Percentiles rank a stretch among this genome's conserved stretches.
These are phyloP conservation scores for Microsporum canis DNA, from an alignment of 2,329 filamentous ascomycete species.

Conservation along the genomic window DNA sequence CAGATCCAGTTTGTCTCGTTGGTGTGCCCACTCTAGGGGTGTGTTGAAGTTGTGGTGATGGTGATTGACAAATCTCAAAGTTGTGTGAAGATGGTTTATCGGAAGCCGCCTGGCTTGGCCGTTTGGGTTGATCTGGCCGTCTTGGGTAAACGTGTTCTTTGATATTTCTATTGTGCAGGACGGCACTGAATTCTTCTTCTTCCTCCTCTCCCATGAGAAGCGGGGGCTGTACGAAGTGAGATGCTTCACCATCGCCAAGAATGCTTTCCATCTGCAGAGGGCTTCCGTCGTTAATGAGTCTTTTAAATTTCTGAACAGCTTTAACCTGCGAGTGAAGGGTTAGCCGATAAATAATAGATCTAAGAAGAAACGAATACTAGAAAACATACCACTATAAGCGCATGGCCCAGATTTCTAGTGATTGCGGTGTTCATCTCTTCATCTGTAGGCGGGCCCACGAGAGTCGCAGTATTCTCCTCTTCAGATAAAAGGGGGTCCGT, in stretches of 20 bases:
- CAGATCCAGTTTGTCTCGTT: slow-evolving; percentile 28
- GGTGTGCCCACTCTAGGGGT: slow-evolving; percentile 24
- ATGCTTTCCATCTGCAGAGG: slow-evolving; percentile 46
- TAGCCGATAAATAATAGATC: not conserved
- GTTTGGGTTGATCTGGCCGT: not conserved
- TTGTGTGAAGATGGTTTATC: not conserved
- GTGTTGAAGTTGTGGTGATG: slow-evolving; percentile 6
- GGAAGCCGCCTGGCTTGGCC: slow-evolving; percentile 9
- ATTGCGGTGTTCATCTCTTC: slow-evolving; percentile 85
- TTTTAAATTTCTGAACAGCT: slow-evolving; percentile 82
- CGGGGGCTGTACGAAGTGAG: slow-evolving; percentile 48
- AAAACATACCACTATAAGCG: slow-evolving; percentile 61
- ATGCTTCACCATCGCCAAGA: slow-evolving; percentile 43
- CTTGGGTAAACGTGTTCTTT: not conserved
- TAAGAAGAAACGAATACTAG: not conserved
- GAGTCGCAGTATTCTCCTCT: slow-evolving; percentile 73
- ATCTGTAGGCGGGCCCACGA: slow-evolving; percentile 74
- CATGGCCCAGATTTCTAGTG: slow-evolving; percentile 74
- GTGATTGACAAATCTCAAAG: not conserved
- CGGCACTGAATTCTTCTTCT: slow-evolving; percentile 27
- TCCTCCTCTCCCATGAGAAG: slow-evolving; percentile 37
- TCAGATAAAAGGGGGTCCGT: slow-evolving; percentile 65
- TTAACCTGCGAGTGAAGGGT: slow-evolving; percentile 51
- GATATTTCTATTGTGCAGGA: slow-evolving; percentile 1
- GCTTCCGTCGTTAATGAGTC: slow-evolving; percentile 50